Evolutionary conservation across 306 rosid genomes (phyloP).

Genomic region (Sicyos baderoa): DNA sequence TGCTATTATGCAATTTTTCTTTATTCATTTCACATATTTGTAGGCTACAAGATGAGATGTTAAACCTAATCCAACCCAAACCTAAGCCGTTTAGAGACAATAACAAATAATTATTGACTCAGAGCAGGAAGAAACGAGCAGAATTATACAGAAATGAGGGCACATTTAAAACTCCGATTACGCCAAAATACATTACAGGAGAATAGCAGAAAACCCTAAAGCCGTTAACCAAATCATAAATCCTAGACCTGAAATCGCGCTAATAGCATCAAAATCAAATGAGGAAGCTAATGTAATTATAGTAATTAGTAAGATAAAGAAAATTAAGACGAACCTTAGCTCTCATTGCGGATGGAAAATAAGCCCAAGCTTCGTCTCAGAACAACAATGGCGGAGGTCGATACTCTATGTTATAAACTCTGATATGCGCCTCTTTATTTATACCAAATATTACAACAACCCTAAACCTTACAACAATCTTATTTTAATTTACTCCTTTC

Average conservation of each 20-base stretch:
- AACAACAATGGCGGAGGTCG: neutral
- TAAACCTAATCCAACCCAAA: too few relatives aligned
- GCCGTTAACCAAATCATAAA: neutral
- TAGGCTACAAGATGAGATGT: too few relatives aligned
- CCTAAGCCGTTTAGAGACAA: too few relatives aligned
- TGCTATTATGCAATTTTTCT: too few relatives aligned
- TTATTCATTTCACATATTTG: too few relatives aligned
- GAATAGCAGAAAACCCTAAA: neutral
- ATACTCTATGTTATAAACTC: neutral
- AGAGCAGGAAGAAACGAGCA: neutral
- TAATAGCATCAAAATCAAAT: neutral
- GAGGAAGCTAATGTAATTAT: neutral
- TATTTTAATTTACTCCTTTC: too few relatives aligned
- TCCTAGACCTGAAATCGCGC: neutral
- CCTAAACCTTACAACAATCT: slow-evolving; percentile 17
- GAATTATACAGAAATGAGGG: neutral
- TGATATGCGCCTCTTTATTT: neutral
- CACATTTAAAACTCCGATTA: neutral
- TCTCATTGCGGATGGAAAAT: slow-evolving; percentile 3
- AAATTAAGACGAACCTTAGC: slow-evolving; percentile 11
- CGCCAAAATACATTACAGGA: neutral
- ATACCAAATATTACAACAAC: slow-evolving; percentile 6
- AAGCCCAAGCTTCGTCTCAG: neutral
- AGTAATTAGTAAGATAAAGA: neutral
- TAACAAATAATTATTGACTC: neutral